Base-by-base conservation (phyloP, 2,329 filamentous ascomycete species). In the Fusarium falciforme region DNA sequence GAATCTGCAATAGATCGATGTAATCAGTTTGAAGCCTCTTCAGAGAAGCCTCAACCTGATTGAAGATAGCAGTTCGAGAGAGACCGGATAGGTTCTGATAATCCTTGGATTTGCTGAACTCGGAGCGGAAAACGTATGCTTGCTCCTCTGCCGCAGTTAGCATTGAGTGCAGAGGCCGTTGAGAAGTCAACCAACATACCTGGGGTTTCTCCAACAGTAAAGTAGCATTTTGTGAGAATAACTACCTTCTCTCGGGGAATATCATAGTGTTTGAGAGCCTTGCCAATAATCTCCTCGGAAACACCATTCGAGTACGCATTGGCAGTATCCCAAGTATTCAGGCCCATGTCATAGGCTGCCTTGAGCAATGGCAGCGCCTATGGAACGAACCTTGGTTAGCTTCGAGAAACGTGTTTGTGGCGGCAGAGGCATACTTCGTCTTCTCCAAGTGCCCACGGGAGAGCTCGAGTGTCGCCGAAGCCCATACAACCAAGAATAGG, bases 251-350 rank as follows among this genome's bases (percentile, higher is more conserved):
- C 80, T 10, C 90, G 85, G 0, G 88, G 88, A 55, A 91, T 86
- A 29, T 85, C 81, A 80, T 87, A 90, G 69, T 90, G 85, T 77
- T 89, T 88, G 77, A 92, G 87, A 0, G 89, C 89, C 73, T 89
- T 89, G 64, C 85, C 89, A 44, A 90, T 84, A 36, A 90, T 85
- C 10, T 82, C 80, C 76, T 91, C 89, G 2, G 85, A 87, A 1
- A 79, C 81, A 14, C 89, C 89, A 67, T 89, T 89, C 55, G 85
- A 88, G 79, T 91, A 91, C 3, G 86, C 79, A 67, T 89, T 88
- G 29, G 88, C 88, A 79, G 68, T 71, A 27, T 71, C 68, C 68
- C 68, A 71, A 20, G 67, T 70, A 36, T 66, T 70, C 2, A 70
- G 20, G 2, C 67, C 67, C 17, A 16, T 27, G 31, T 70, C 67